A percentile compares a stretch with the other conserved stretches of the same genome.
Conservation (phyloP, 768 basidiomycete species). For the Kwoniella shandongensis region DNA sequence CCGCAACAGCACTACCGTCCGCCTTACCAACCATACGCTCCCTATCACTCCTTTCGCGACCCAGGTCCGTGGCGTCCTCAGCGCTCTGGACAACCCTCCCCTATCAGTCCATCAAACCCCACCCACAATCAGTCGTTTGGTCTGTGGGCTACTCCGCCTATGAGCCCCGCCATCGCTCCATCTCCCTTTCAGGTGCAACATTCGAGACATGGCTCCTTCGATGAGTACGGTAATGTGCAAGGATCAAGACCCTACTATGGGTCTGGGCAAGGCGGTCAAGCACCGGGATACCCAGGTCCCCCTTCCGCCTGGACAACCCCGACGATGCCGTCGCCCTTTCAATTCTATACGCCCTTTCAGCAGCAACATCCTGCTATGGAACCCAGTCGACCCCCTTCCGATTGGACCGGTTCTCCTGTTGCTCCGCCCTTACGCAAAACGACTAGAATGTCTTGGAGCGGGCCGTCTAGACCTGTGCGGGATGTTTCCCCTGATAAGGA, state of each 20-base stretch:
- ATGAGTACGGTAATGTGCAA: slow-evolving; percentile 1
- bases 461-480: slow-evolving; percentile 17
- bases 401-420: slow-evolving; percentile 1
- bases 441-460: slow-evolving; percentile 30
- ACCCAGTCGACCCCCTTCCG: not conserved
- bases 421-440: slow-evolving; percentile 1
- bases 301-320: slow-evolving; percentile 21
- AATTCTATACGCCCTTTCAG: slow-evolving; percentile 11
- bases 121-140: slow-evolving; percentile 6
- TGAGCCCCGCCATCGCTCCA: slow-evolving; percentile 19
- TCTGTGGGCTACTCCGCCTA: slow-evolving; percentile 23
- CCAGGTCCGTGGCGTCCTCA: slow-evolving; percentile 2
- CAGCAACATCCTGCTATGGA: slow-evolving; percentile 5
- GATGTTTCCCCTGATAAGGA: slow-evolving; percentile 18
- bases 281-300: not conserved
- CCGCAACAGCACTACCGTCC: slow-evolving; percentile 1
- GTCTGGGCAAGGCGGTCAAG: not conserved
- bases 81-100: slow-evolving; percentile 3
- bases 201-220: slow-evolving; percentile 14
- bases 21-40: slow-evolving; percentile 4
- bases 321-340: slow-evolving; percentile 8
- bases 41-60: slow-evolving; percentile 10
- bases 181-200: not conserved
- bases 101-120: slow-evolving; percentile 1
- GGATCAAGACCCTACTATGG: not conserved